Conservation (phyloP, 768 basidiomycete species). For the Phaeotremella fagi region DNA sequence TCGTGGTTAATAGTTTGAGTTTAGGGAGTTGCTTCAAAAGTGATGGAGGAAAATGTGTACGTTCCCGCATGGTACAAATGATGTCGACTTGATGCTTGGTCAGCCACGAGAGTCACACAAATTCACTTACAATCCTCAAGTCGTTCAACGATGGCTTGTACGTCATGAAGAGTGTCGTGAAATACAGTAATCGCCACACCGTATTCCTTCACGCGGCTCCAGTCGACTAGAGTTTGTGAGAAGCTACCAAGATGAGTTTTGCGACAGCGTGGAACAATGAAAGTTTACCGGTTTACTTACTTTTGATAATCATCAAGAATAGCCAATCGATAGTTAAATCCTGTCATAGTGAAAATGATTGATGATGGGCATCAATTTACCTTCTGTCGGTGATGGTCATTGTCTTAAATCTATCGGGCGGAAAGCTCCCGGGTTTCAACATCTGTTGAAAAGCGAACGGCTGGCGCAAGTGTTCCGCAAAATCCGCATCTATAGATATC, state of each 20-base stretch:
- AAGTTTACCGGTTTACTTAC: not conserved
- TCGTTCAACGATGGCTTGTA: not conserved
- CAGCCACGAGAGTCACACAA: no score
- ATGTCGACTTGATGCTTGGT: constrained; percentile 56
- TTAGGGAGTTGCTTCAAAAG: constrained; percentile 59
- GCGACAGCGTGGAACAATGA: no score
- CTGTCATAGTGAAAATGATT: no score
- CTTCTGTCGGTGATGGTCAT: no score
- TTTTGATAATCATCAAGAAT: not conserved
- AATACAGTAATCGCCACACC: constrained; percentile 40
- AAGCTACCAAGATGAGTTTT: no score
- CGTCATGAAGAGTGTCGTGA: constrained; percentile 52
- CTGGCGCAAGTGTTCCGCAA: no score
- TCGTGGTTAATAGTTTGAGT: constrained; percentile 60
- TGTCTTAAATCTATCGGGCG: no score
- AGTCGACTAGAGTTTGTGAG: not conserved
- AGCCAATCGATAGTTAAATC: no score
- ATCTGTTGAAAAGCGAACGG: no score
- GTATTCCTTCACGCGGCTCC: not conserved
- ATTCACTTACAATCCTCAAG: not conserved
- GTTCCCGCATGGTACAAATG: constrained; percentile 64
- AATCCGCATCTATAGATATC: no score
- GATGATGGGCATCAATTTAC: no score
- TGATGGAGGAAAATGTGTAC: constrained; percentile 57
- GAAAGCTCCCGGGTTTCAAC: no score